A percentile compares a stretch with the other conserved stretches of the same genome.
phyloP scores from a whole-genome alignment of 2,329 filamentous ascomycete species.

The Capronia epimyces region DNA sequence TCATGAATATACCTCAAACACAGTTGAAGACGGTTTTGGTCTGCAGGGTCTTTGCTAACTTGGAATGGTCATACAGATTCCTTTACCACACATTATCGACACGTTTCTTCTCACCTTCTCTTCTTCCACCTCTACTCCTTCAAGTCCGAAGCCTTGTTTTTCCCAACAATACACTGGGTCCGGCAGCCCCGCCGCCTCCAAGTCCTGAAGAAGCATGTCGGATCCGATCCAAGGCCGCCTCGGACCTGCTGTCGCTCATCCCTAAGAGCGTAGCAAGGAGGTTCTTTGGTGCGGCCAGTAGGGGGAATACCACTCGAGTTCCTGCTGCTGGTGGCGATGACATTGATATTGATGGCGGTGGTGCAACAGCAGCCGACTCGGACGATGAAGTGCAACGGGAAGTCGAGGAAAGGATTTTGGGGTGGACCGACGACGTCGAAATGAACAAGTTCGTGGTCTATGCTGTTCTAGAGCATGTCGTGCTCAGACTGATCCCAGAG shows the following conservation, averaged over 20 bases:
- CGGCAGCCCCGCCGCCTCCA: conserved; percentile 27
- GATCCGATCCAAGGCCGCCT: conserved; percentile 43
- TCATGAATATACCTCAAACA: too few relatives aligned
- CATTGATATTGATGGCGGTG: conserved; percentile 38
- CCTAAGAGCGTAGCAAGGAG: conserved; percentile 41
- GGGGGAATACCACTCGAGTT: background rate
- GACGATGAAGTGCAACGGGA: conserved; percentile 51
- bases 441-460: conserved; percentile 92
- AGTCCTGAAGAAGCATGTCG: conserved; percentile 23
- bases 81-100: conserved; percentile 48
- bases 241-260: conserved; percentile 39
- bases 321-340: background rate
- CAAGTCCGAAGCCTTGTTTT: conserved; percentile 72
- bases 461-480: conserved; percentile 69
- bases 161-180: conserved; percentile 53
- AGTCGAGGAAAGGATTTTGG: conserved; percentile 60
- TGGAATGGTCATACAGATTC: conserved; percentile 34
- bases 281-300: conserved; percentile 36
- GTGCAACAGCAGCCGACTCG: conserved; percentile 48
- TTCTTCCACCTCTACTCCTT: conserved; percentile 56
- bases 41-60: conserved; percentile 10
- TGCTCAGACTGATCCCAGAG: conserved; percentile 82
- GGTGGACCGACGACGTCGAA: conserved; percentile 73
- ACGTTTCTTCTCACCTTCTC: conserved; percentile 58
- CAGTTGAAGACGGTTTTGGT: too few relatives aligned